Percentiles rank a stretch among this genome's conserved stretches.
phyloP scores from a whole-genome alignment of 2,329 filamentous ascomycete genomes.

The Trichoderma citrinoviride region DNA sequence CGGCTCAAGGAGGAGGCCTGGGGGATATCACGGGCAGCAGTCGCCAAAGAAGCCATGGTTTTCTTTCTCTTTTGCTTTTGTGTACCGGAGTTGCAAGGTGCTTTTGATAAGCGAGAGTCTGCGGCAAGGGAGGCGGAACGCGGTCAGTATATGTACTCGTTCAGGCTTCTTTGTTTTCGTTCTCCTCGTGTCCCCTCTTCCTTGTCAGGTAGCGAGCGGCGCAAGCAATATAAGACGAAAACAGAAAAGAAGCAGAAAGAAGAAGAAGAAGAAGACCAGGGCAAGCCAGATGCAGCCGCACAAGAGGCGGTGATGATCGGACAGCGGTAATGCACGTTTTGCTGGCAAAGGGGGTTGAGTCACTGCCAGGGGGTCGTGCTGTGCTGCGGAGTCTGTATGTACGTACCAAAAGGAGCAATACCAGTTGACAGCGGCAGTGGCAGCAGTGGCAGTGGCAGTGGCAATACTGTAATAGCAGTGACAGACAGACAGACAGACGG shows the following conservation, averaged over 20 bases:
- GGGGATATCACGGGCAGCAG: constrained; percentile 66
- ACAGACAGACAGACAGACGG: neutral
- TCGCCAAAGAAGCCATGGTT: constrained; percentile 62
- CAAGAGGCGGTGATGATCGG: constrained; percentile 20
- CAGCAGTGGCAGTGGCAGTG: constrained; percentile 26
- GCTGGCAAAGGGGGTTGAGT: constrained; percentile 24
- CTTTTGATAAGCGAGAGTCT: constrained; percentile 45
- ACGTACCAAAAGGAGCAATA: constrained; percentile 37
- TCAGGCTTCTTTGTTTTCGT: neutral
- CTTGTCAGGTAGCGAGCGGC: neutral
- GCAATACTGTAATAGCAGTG: too few species aligned
- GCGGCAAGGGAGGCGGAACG: constrained; percentile 14
- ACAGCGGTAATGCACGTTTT: constrained; percentile 21
- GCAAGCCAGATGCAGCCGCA: neutral
- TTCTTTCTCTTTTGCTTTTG: constrained; percentile 37
- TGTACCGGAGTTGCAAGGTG: constrained; percentile 39
- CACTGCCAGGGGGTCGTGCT: constrained; percentile 17
- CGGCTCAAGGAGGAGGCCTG: constrained; percentile 58
- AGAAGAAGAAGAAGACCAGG: neutral
- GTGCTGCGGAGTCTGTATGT: constrained; percentile 25
- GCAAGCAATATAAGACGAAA: neutral
- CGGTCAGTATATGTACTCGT: constrained; percentile 20
- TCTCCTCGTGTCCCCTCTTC: too few species aligned
- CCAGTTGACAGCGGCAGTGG: constrained; percentile 23
- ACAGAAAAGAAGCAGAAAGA: neutral